These are phyloP conservation scores for Paraglomus brasilianum DNA, from an alignment of 192 early-diverging fungal genomes.

Conservation along the genomic window DNA sequence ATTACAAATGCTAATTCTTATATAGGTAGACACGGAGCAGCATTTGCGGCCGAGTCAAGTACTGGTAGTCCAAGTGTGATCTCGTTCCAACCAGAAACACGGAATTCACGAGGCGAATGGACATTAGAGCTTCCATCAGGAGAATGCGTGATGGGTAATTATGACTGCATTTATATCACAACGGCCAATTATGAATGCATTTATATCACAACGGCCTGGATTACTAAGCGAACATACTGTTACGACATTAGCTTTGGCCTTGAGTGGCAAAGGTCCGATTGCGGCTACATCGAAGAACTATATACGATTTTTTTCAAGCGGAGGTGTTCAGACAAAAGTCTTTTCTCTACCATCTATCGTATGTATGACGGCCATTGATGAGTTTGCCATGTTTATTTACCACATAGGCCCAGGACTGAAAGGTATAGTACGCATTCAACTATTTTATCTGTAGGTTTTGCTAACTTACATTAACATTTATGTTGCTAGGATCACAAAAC, in stretches of 20 bases:
- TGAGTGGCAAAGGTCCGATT: constrained; percentile 64
- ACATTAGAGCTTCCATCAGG: constrained; percentile 58
- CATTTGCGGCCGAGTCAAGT: constrained; percentile 63
- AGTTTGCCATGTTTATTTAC: constrained; percentile 44
- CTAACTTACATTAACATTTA: not conserved
- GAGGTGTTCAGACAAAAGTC: constrained; percentile 78
- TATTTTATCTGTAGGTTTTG: not conserved
- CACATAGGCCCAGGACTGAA: constrained; percentile 35
- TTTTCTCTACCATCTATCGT: constrained; percentile 60
- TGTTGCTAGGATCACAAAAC: constrained; percentile 41
- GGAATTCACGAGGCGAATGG: constrained; percentile 78
- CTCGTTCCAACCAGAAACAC: constrained; percentile 70
- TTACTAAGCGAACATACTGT: not conserved
- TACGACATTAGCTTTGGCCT: constrained; percentile 58
- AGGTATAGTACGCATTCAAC: constrained; percentile 36
- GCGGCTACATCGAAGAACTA: constrained; percentile 73
- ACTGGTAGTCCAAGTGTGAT: constrained; percentile 58
- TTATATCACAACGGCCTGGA: not conserved
- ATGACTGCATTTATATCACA: not conserved
- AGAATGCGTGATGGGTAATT: constrained; percentile 64
- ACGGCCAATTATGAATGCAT: not conserved
- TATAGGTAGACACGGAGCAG: constrained; percentile 57
- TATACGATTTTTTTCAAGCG: constrained; percentile 74
- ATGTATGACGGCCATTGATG: constrained; percentile 38
- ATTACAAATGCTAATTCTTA: not conserved